Base-by-base conservation (phyloP, 2,329 filamentous ascomycete species). In the Aspergillus neoniger region DNA sequence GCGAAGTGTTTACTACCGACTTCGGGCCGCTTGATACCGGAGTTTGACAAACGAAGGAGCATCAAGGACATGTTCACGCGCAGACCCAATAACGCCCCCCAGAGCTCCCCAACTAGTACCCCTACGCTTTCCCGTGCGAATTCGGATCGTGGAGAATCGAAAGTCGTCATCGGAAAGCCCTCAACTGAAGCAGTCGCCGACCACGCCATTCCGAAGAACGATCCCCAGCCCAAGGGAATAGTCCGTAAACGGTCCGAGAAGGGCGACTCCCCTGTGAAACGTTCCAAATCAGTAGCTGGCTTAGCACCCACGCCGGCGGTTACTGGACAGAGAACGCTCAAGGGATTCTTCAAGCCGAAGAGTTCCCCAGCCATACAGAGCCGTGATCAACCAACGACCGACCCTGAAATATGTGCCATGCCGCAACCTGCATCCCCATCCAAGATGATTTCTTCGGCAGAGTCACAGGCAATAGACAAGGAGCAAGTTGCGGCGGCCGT, bases 31-130 rank as follows among this genome's bases (percentile, higher is more conserved):
- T 82, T 96, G 9, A 89, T 97, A 58, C 89, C 92, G 1, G 93
- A 97, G 68, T 98, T 98, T 67, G 87, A 93, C 70, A 88, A 89
- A 61, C 86, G 95, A 19, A 86, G 86, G 66, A 96, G 82, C 72
- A 97, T 99, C 71, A 91, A 89, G 68, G 92, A 96, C 71, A 98
- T 99, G 95, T 97, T 98, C 72, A 82, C 81, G 61, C 87, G 84
- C 67, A 88, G 84, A 66, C 72, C 83, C 51, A 64, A 76, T 21
- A 62, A 39, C 17, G n/a, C 36, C 9, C 48, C 59, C n/a, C 63
- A 60, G 21, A 64, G 58, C 30, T 65, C 69, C 56, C 54, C 60
- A 28, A 14, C 61, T 6, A 3, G 32, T 4, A 47, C 55, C 17
- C 25, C 47, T 8, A 23, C 54, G 7, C 38, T 30, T 14, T 39